phyloP scores from a whole-genome alignment of 306 rosid genomes.

The Quillaja saponaria region DNA sequence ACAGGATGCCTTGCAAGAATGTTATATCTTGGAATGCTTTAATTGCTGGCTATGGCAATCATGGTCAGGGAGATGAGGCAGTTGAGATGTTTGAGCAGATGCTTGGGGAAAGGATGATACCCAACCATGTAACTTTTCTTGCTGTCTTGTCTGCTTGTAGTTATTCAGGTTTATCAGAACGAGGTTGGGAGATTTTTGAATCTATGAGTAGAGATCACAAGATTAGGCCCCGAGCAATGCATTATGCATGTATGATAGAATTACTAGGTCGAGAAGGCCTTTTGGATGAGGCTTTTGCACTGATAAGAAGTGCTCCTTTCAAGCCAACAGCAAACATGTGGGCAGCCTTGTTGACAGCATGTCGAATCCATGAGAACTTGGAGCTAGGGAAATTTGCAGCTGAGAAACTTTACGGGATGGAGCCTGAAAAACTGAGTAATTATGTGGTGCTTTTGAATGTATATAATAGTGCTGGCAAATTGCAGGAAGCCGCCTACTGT shows the following conservation, averaged over 20 bases:
- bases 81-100: slow-evolving; percentile 70
- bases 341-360: slow-evolving; percentile 88
- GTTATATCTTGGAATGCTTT: slow-evolving; percentile 84
- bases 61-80: slow-evolving; percentile 77
- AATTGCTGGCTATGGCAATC: slow-evolving; percentile 84
- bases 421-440: slow-evolving; percentile 69
- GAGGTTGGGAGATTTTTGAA: slow-evolving; percentile 74
- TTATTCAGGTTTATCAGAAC: slow-evolving; percentile 70
- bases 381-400: slow-evolving; percentile 83
- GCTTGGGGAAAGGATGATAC: slow-evolving; percentile 62
- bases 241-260: slow-evolving; percentile 84
- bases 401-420: slow-evolving; percentile 77
- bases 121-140: slow-evolving; percentile 87
- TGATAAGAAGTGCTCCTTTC: slow-evolving; percentile 62
- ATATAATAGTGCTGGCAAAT: slow-evolving; percentile 58
- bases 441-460: slow-evolving; percentile 76
- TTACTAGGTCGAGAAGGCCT: slow-evolving; percentile 80
- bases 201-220: slow-evolving; percentile 71
- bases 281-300: slow-evolving; percentile 69
- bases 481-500: slow-evolving; percentile 82
- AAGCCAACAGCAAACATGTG: slow-evolving; percentile 82
- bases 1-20: slow-evolving; percentile 67
- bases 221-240: slow-evolving; percentile 93
- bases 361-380: slow-evolving; percentile 63
- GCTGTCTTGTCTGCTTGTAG: slow-evolving; percentile 83